A percentile compares a stretch with the other conserved stretches of the same genome.
phyloP scores from a whole-genome alignment of 176 grass and related monocot species.

The Canna indica region DNA sequence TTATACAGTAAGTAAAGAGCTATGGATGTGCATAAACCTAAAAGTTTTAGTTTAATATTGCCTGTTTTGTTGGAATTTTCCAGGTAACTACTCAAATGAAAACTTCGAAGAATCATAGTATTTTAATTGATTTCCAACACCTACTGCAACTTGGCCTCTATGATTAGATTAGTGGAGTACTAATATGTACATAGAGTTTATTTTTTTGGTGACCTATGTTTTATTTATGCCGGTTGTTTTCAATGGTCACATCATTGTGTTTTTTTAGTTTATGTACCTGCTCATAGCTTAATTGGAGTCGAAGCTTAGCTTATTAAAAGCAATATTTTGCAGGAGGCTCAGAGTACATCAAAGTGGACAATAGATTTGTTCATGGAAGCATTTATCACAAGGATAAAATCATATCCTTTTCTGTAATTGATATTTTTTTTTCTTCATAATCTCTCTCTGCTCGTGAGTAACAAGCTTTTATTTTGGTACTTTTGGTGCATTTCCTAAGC shows the following conservation, averaged over 20 bases:
- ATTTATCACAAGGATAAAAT: constrained; percentile 62
- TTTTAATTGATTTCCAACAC: neutral
- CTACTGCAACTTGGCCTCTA: neutral
- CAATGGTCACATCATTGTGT: neutral
- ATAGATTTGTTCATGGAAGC: constrained; percentile 68
- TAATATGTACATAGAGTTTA: neutral
- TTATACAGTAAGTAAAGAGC: neutral
- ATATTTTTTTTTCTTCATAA: constrained; percentile 15
- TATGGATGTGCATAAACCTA: too few species aligned
- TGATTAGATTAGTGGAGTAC: too few species aligned
- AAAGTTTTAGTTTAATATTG: neutral
- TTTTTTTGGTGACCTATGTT: neutral
- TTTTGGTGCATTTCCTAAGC: constrained; percentile 38
- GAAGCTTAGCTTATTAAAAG: neutral
- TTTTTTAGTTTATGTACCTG: neutral
- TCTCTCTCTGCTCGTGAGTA: neutral
- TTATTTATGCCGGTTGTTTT: neutral
- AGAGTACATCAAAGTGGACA: constrained; percentile 58
- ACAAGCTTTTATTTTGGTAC: neutral
- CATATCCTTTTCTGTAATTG: constrained; percentile 62
- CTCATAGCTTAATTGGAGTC: neutral
- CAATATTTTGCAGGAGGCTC: constrained; percentile 45
- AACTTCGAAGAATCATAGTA: neutral
- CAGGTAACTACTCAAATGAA: neutral
- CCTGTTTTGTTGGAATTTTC: neutral